Evolutionary conservation across 2,329 filamentous ascomycete species (phyloP), one percentile per base, ranked within the genome.

Genomic region (Neospermospora avenae): DNA sequence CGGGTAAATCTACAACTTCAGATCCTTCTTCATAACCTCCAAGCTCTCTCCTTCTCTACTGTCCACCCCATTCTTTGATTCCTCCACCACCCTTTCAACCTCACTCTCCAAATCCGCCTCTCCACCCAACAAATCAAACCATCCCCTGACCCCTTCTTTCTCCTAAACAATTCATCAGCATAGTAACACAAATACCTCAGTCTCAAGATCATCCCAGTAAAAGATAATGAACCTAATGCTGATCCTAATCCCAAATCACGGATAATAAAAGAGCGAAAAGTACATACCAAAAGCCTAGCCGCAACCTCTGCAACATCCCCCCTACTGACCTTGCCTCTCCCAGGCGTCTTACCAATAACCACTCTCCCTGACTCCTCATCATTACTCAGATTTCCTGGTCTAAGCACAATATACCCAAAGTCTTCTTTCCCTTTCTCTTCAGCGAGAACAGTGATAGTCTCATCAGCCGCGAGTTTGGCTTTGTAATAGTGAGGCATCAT

Each of bases 391-490:
- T 65, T 65, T 1, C 79, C 82, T 0, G 84, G 83, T 0, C 84
- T 79, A 53, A 87, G 74, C 68, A 77, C 73, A 66, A 86, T 80
- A 58, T 76, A 85, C 76, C 58, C 55, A 58, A 71, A 71, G 2
- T 57, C 57, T 45, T 57, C 57, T 45, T 39, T 46, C 25, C 61
- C 60, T 46, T 63, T 63, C 48, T 60, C 53, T 48, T 61, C 58
- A 74, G 70, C 77, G 11, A 77, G 76, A 48, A 77, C 74, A 68
- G 83, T 82, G 4, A 86, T 74, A 2, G 74, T 77, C 72, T 85
- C 80, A 69, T 87, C 85, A 7, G 84, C 82, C 5, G 77, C 81
- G 16, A 86, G 69, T 73, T 87, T 87, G 63, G 84, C 84, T 69
- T 81, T 73, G 73, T 81, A 85, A 72, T 87, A 87, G 48, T 74